Conservation (phyloP, 495 filamentous ascomycete species). For the Trichoderma virens region DNA sequence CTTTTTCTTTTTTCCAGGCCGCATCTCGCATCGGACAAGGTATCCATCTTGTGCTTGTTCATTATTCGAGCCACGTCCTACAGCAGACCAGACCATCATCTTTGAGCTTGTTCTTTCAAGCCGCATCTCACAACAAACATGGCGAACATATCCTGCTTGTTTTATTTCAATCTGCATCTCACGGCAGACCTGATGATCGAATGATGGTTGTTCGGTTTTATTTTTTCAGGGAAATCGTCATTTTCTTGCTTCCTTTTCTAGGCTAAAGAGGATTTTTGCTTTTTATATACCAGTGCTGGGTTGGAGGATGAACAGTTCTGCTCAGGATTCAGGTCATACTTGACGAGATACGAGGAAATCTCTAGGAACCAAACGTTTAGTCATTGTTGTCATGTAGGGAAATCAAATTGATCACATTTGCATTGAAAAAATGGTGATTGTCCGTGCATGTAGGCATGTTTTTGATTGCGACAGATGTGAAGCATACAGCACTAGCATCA, state of each 20-base stretch:
- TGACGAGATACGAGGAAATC: neutral
- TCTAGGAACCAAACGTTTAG: neutral
- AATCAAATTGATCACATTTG: neutral
- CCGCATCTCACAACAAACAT: too few relatives aligned
- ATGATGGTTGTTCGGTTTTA: neutral
- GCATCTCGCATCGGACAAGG: neutral
- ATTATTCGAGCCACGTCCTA: too few relatives aligned
- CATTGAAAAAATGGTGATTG: neutral
- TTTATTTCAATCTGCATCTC: too few relatives aligned
- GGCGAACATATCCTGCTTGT: too few relatives aligned
- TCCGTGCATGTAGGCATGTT: neutral
- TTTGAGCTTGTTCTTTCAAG: too few relatives aligned
- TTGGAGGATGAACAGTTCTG: neutral
- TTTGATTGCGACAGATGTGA: too few relatives aligned
- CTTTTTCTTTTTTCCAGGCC: neutral
- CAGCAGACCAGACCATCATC: too few relatives aligned
- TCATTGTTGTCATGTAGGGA: neutral
- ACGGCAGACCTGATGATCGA: too few relatives aligned
- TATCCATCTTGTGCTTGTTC: too few relatives aligned
- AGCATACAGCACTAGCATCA: too few relatives aligned
- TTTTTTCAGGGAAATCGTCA: neutral
- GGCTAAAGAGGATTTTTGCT: neutral
- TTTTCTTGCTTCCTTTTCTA: conserved; percentile 1
- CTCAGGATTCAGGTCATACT: neutral
- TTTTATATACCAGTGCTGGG: neutral